Evolutionary conservation across 2,329 filamentous ascomycete species (phyloP).

Genomic region (Colletotrichum lupini): DNA sequence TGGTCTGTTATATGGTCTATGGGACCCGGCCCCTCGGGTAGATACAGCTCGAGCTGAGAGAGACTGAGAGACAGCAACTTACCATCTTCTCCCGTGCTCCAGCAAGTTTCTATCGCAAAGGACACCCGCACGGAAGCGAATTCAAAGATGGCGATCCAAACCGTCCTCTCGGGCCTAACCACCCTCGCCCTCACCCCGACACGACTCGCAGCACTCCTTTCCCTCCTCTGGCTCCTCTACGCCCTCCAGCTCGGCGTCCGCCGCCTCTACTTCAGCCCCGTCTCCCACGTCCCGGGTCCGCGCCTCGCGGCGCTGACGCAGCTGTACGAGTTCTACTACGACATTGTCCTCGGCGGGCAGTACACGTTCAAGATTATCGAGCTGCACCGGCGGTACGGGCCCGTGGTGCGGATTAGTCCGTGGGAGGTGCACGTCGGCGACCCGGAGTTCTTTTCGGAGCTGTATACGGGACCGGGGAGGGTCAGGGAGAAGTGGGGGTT

Average conservation of each 20-base stretch:
- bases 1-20: not conserved
- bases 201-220: constrained; percentile 40
- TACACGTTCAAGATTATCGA: constrained; percentile 54
- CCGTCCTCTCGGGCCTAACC: constrained; percentile 35
- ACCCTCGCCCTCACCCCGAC: constrained; percentile 40
- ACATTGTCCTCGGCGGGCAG: constrained; percentile 52
- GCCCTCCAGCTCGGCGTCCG: constrained; percentile 42
- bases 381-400: constrained; percentile 42
- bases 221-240: constrained; percentile 44
- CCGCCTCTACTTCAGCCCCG: constrained; percentile 50
- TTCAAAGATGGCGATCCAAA: constrained; percentile 39
- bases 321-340: constrained; percentile 57
- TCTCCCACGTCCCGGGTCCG: constrained; percentile 52
- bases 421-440: constrained; percentile 50
- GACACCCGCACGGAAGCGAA: not conserved
- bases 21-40: not conserved
- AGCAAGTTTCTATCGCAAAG: not conserved
- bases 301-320: constrained; percentile 51
- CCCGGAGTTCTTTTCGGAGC: constrained; percentile 47
- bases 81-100: not conserved
- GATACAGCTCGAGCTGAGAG: not conserved
- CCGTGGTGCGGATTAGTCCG: constrained; percentile 50
- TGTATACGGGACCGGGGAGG: constrained; percentile 45
- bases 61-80: not conserved
- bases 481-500: constrained; percentile 49